Base-by-base conservation (phyloP, 2,329 filamentous ascomycete genomes). In the Colletotrichum limetticola region DNA sequence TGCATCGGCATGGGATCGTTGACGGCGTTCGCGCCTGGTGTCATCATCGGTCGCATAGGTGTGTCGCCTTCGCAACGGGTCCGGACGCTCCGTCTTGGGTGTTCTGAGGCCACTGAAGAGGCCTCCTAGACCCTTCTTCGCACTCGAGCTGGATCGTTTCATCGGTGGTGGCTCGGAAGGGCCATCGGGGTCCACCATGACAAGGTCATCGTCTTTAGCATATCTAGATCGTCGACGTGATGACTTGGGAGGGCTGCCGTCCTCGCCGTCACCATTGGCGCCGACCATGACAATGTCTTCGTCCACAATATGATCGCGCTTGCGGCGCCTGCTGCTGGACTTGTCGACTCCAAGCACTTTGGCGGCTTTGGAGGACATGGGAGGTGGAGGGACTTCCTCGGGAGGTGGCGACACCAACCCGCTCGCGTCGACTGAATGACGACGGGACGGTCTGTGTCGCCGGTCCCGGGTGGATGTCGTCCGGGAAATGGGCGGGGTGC, bases 291-390 rank as follows among this genome's bases (percentile, higher is more conserved):
- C 81, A 57, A 87, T 82, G 55, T 90, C 88, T 30, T 89, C 86
- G 8, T 90, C 86, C 14, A 85, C 84, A 12, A 81, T 80, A 19
- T 76, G 64, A 24, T 46, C 56, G 60, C 65, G 75, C 32, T 68
- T 74, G 49, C 68, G 85, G 65, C 82, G 84, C 74, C 81, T 84
- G 74, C 81, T 82, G 56, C 78, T 79, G 16, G 82, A 80, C 66
- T 82, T 83, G 53, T 85, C 85, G 28, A 89, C 76, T 85, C 95
- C 90, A 2, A 97, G 90, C 65, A 96, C 83, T 82, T 92, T 95
- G 37, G 94, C 94, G 32, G 94, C 94, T 82, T 97, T 97, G 58
- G 91, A 88, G 8, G 92, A 88, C 79, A 94, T 88, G 64, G 90
- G 89, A 3, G 87, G 87, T 65, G 90, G 89, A 3, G 87, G 87